Conservation (phyloP, 305 asterid genomes). For the Solanum hybrid region DNA sequence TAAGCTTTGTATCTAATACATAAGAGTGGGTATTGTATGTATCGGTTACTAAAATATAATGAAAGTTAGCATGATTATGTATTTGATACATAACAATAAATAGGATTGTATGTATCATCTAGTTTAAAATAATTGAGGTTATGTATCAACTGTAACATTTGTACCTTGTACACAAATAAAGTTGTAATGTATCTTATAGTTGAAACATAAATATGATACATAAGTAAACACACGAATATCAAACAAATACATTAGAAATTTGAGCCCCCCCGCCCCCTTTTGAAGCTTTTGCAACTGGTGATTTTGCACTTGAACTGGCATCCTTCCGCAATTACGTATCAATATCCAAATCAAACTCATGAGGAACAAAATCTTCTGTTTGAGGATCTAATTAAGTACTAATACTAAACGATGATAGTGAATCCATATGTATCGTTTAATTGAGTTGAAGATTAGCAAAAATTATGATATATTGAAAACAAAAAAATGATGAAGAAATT, state of each 20-base stretch:
- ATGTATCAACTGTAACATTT: neutral
- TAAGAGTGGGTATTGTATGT: neutral
- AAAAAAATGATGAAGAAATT: too few species aligned
- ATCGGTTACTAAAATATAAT: neutral
- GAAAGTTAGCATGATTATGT: neutral
- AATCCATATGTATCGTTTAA: neutral
- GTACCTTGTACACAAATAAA: neutral
- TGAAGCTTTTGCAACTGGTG: neutral
- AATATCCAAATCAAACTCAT: neutral
- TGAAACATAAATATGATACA: neutral
- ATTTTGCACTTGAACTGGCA: neutral
- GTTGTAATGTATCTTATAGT: neutral
- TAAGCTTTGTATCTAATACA: neutral
- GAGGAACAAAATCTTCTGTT: too few species aligned
- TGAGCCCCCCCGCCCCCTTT: neutral
- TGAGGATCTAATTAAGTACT: neutral
- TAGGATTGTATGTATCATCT: too few species aligned
- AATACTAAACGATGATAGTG: neutral
- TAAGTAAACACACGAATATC: neutral
- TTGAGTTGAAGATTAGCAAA: neutral
- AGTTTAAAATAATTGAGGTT: neutral
- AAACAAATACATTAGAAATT: neutral
- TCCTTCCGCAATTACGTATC: neutral
- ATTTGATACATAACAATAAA: neutral
- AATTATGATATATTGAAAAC: neutral